These are phyloP conservation scores for Coprinellus micaceus DNA, from an alignment of 768 basidiomycete species.

Conservation along the genomic window DNA sequence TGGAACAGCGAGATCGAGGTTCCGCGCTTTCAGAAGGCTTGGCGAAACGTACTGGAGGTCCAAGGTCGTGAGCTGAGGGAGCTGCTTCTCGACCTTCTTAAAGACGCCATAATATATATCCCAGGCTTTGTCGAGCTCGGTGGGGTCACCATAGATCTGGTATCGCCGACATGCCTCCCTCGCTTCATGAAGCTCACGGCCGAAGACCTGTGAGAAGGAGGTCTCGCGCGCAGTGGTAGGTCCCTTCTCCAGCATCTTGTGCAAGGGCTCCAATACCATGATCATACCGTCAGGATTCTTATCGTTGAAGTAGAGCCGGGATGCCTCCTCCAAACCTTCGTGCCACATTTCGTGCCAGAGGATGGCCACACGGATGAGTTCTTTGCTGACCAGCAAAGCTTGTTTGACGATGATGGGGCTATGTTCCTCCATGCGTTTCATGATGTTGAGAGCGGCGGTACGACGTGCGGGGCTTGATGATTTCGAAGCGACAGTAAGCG, in stretches of 20 bases:
- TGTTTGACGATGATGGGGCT: conserved; percentile 85
- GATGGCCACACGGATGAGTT: conserved; percentile 95
- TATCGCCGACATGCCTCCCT: conserved; percentile 87
- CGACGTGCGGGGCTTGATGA: conserved; percentile 83
- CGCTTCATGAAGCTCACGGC: conserved; percentile 87
- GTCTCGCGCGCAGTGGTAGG: conserved; percentile 93
- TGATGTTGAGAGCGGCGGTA: conserved; percentile 80
- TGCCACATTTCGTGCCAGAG: conserved; percentile 99
- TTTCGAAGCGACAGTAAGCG: conserved; percentile 93
- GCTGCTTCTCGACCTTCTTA: conserved; percentile 91
- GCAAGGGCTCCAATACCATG: conserved; percentile 83
- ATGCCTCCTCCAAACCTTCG: conserved; percentile 96
- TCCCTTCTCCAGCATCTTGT: conserved; percentile 88
- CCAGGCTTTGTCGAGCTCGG: conserved; percentile 96
- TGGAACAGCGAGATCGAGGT: conserved; percentile 94
- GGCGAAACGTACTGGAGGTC: conserved; percentile 98
- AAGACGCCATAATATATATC: conserved; percentile 98
- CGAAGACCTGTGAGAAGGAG: conserved; percentile 91
- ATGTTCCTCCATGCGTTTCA: conserved; percentile 92
- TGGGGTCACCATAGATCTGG: conserved; percentile 79
- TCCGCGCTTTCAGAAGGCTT: conserved; percentile 78
- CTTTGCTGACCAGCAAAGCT: conserved; percentile 71
- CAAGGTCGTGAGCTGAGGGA: conserved; percentile 82
- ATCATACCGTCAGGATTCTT: conserved; percentile 98
- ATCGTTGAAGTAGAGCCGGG: conserved; percentile 93